Evolutionary conservation across 208 protist genomes (phyloP), one percentile per base, ranked within the genome.

Genomic region (Wallacemonas sp.): DNA sequence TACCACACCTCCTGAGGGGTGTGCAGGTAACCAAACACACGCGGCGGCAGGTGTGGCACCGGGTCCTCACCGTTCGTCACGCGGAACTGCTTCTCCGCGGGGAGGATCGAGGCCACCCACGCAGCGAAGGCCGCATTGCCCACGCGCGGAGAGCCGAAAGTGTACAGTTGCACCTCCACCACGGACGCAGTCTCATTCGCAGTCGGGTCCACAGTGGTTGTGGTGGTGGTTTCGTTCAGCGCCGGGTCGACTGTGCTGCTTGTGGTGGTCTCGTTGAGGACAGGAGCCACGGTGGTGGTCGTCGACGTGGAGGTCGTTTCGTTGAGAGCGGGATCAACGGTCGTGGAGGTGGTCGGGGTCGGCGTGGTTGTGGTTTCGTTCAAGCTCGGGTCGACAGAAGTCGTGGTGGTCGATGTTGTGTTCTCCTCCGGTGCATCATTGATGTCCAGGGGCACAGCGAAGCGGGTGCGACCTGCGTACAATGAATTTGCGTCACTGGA

Each of bases 61-160:
- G 76, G 64, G 61, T 92, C 86, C 8, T 46, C 31, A 10, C 68
- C 71, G 66, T 92, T 81, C 3, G 77, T 84, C 11, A 89, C 28
- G 41, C 86, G 86, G 63, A 72, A 82, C 55, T 85, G 67, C 39
- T 62, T 31, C 8, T 48, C 50, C 23, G 25, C 61, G 12, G 41
- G 46, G 12, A 88, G 72, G n/a, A 79, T 18, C 16, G 49, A 42
- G 0, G 50, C 25, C 23, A 77, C 54, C 76, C 77, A 92, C 3
- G 62, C 61, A 12, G 61, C 61, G 62, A 90, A 89, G 38, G 66
- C 57, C 16, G 3, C 28, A 67, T 94, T 89, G 52, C 88, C 88
- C 12, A 89, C 76, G 22, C 88, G 82, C 8, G 88, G 88, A 39
- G 67, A 63, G 23, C 88, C 88, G 62, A 91, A 94, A 10, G 82